A percentile compares a stretch with the other conserved stretches of the same genome.
These are phyloP conservation scores for Oryza meridionalis DNA, from an alignment of 176 grass and related monocot species.

Conservation along the genomic window DNA sequence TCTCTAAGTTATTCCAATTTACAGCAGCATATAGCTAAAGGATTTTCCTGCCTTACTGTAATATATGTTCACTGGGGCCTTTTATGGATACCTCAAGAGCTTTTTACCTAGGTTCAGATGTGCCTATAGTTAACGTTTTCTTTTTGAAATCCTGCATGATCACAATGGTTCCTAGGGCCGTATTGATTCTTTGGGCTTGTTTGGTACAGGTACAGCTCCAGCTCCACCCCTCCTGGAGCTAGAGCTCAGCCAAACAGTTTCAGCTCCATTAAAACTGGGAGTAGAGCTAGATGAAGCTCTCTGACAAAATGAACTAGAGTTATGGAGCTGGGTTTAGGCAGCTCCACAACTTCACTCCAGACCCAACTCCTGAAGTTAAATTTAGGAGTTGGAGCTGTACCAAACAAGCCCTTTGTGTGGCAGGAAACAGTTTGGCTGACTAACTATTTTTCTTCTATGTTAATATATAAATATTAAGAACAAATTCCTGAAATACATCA, in stretches of 20 bases:
- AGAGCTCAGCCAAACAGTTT: no score
- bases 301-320: no score
- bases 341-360: no score
- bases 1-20: conserved; percentile 8
- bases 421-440: not conserved
- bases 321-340: no score
- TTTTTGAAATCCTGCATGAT: not conserved
- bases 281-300: no score
- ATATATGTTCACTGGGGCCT: conserved; percentile 34
- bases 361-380: no score
- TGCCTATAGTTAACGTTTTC: conserved; percentile 35
- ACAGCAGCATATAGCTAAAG: conserved; percentile 27
- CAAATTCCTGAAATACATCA: not conserved
- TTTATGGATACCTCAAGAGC: conserved; percentile 23
- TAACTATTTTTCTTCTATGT: not conserved
- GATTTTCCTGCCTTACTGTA: conserved; percentile 44
- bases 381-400: no score
- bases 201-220: no score
- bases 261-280: no score
- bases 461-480: not conserved
- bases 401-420: no score
- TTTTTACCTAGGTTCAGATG: conserved; percentile 40
- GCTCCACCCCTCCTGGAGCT: no score
- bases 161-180: conserved; percentile 12
- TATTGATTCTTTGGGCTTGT: conserved; percentile 19